A percentile compares a stretch with the other conserved stretches of the same genome.
phyloP scores from a whole-genome alignment of 2,329 filamentous ascomycete genomes.

The Hymenoscyphus occultus region DNA sequence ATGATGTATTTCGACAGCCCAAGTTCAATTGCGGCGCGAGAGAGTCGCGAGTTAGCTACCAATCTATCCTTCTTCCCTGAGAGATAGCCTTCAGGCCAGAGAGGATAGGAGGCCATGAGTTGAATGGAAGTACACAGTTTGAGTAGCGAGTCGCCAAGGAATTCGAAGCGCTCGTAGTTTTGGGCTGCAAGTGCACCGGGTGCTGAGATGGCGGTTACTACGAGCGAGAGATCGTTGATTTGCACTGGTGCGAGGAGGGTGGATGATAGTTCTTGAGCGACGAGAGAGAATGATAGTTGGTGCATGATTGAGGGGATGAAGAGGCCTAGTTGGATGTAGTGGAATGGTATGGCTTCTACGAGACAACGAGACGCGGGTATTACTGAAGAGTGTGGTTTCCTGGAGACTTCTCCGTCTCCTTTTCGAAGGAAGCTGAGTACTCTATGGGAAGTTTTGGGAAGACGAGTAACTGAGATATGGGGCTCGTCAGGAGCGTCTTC shows the following conservation, averaged over 20 bases:
- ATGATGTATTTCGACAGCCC: conserved; percentile 74
- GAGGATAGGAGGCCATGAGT: conserved; percentile 54
- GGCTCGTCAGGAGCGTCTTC: conserved; percentile 44
- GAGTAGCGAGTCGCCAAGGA: conserved; percentile 79
- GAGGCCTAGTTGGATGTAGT: conserved; percentile 46
- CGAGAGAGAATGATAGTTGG: conserved; percentile 61
- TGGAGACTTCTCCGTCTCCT: conserved; percentile 10
- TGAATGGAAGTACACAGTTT: conserved; percentile 72
- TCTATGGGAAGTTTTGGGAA: conserved; percentile 51
- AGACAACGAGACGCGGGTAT: conserved; percentile 49
- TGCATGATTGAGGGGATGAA: conserved; percentile 73
- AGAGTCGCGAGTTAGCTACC: conserved; percentile 74
- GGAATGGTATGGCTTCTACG: conserved; percentile 47
- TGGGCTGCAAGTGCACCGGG: conserved; percentile 55
- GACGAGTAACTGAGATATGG: conserved; percentile 48
- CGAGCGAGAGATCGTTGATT: conserved; percentile 52
- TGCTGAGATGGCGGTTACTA: conserved; percentile 69
- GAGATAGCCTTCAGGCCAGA: conserved; percentile 75
- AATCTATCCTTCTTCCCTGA: conserved; percentile 64
- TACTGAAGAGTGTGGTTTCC: conserved; percentile 44
- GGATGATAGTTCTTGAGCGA: conserved; percentile 58
- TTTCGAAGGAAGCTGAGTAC: conserved; percentile 48
- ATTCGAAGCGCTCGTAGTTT: conserved; percentile 83
- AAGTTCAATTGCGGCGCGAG: conserved; percentile 56
- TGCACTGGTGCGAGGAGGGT: conserved; percentile 52